These are phyloP conservation scores for Arthroderma sp. DNA, from an alignment of 2,329 filamentous ascomycete species.

Conservation along the genomic window DNA sequence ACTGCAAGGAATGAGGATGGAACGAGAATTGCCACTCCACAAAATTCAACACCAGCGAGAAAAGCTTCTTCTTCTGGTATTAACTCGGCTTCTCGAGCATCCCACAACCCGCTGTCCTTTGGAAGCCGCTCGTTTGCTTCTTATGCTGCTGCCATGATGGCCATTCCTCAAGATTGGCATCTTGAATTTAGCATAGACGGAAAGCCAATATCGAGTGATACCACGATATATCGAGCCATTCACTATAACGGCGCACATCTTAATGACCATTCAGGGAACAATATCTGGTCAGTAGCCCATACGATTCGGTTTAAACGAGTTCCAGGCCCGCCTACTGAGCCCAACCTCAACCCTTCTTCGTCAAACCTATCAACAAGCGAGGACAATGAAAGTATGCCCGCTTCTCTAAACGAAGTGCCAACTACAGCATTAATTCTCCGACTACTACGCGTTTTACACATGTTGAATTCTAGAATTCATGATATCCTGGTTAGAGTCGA, in stretches of 20 bases:
- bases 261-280: slow-evolving; percentile 57
- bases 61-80: slow-evolving; percentile 24
- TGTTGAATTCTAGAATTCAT: slow-evolving; percentile 83
- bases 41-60: slow-evolving; percentile 41
- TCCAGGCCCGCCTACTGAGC: slow-evolving; percentile 60
- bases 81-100: slow-evolving; percentile 30
- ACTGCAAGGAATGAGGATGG: slow-evolving; percentile 88
- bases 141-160: slow-evolving; percentile 71
- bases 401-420: slow-evolving; percentile 69
- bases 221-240: slow-evolving; percentile 89
- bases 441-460: slow-evolving; percentile 78
- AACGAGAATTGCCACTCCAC: slow-evolving; percentile 70
- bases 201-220: slow-evolving; percentile 75
- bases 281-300: slow-evolving; percentile 81
- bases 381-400: slow-evolving; percentile 52
- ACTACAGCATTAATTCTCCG: slow-evolving; percentile 77
- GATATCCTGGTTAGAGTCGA: slow-evolving; percentile 74
- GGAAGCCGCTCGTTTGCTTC: slow-evolving; percentile 51
- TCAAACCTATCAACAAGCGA: slow-evolving; percentile 34
- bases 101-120: slow-evolving; percentile 40
- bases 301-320: slow-evolving; percentile 86
- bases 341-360: slow-evolving; percentile 46
- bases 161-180: slow-evolving; percentile 84
- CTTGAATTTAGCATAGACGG: slow-evolving; percentile 85
- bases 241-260: slow-evolving; percentile 52